Percentiles rank a stretch among this genome's conserved stretches.
Conservation (phyloP, 805 yeast species). For the Saccharomycopsis microspora region DNA sequence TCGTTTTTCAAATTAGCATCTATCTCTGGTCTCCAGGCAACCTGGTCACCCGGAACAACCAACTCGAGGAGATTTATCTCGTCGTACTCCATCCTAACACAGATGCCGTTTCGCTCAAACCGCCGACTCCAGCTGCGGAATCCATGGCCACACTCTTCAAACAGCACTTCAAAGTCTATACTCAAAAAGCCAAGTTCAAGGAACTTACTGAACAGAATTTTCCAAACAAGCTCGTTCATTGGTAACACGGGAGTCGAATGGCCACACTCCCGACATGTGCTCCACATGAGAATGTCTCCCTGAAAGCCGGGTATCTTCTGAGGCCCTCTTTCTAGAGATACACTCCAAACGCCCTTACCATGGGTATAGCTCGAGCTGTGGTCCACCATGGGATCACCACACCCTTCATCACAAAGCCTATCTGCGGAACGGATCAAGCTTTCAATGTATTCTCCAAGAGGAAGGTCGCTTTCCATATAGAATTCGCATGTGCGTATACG, state of each 20-base stretch:
- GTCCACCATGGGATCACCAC: slow-evolving; percentile 57
- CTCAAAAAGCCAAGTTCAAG: slow-evolving; percentile 80
- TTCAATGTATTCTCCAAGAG: slow-evolving; percentile 83
- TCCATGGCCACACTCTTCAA: slow-evolving; percentile 68
- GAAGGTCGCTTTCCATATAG: slow-evolving; percentile 83
- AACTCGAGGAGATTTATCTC: slow-evolving; percentile 69
- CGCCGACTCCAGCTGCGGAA: slow-evolving; percentile 73
- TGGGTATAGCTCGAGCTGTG: slow-evolving; percentile 86
- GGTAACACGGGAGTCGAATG: slow-evolving; percentile 65
- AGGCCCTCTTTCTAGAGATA: slow-evolving; percentile 52
- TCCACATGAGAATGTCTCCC: slow-evolving; percentile 82
- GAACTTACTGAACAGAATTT: slow-evolving; percentile 86
- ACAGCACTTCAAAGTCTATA: slow-evolving; percentile 38
- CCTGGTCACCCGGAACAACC: slow-evolving; percentile 59
- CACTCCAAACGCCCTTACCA: slow-evolving; percentile 73
- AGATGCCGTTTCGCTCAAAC: slow-evolving; percentile 70
- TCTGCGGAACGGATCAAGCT: slow-evolving; percentile 59
- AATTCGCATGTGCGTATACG: slow-evolving; percentile 72
- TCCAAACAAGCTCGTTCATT: slow-evolving; percentile 82
- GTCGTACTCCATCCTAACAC: slow-evolving; percentile 70
- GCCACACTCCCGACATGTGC: slow-evolving; percentile 73
- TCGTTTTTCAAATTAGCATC: slow-evolving; percentile 62
- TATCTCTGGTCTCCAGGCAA: slow-evolving; percentile 61
- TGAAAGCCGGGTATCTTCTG: slow-evolving; percentile 48
- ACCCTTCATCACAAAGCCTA: slow-evolving; percentile 66